phyloP scores from a whole-genome alignment of 441 rosid genomes.

The Adansonia gregorii region DNA sequence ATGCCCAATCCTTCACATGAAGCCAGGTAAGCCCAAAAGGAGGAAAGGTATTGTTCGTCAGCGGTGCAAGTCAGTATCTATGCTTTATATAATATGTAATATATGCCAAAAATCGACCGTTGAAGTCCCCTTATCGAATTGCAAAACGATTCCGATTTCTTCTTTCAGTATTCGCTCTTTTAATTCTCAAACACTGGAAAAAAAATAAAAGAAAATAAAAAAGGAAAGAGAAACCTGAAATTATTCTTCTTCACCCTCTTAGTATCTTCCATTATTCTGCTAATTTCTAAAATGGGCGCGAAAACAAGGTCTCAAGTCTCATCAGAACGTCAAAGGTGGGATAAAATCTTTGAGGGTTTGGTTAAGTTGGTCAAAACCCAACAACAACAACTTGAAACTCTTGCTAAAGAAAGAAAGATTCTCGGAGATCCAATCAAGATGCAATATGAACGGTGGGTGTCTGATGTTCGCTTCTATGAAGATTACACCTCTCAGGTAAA shows the following conservation, averaged over 20 bases:
- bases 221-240: neutral
- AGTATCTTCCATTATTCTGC: constrained; percentile 4
- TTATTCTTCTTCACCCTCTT: constrained; percentile 10
- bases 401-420: constrained; percentile 57
- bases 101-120: constrained; percentile 26
- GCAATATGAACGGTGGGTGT: constrained; percentile 50
- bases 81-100: neutral
- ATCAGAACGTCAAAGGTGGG: constrained; percentile 62
- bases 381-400: constrained; percentile 61
- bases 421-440: constrained; percentile 57
- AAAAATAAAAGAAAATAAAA: neutral
- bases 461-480: constrained; percentile 40
- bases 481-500: constrained; percentile 39
- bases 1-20: neutral
- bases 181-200: neutral
- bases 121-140: constrained; percentile 26
- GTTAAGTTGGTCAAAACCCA: constrained; percentile 56
- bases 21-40: constrained; percentile 14
- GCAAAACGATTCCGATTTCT: constrained; percentile 37
- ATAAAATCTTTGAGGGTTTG: constrained; percentile 49
- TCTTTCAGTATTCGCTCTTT: constrained; percentile 5
- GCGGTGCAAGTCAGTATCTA: neutral
- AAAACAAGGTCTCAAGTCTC: constrained; percentile 33
- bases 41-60: neutral
- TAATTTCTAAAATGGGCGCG: constrained; percentile 35